phyloP scores from a whole-genome alignment of 257 asterid species.

The Nicotiana paniculata region DNA sequence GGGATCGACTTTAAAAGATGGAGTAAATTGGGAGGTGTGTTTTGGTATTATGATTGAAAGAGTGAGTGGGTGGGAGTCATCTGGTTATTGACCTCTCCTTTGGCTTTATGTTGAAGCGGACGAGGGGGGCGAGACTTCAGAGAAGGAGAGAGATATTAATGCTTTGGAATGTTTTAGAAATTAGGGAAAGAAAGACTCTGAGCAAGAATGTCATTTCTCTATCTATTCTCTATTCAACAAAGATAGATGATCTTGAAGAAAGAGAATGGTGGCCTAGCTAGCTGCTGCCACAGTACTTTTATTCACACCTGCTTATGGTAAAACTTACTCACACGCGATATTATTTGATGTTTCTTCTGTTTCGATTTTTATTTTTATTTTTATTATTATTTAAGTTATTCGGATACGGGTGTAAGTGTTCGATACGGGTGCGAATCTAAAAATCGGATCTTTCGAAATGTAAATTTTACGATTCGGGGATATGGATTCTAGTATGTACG shows the following conservation, averaged over 20 bases:
- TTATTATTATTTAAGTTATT: too few relatives aligned
- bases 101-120: conserved; percentile 40
- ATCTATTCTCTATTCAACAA: not conserved
- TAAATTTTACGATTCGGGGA: too few relatives aligned
- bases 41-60: not conserved
- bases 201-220: not conserved
- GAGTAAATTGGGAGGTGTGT: too few relatives aligned
- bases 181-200: not conserved
- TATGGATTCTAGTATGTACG: too few relatives aligned
- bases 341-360: too few relatives aligned
- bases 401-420: too few relatives aligned
- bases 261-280: not conserved
- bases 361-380: too few relatives aligned
- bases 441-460: too few relatives aligned
- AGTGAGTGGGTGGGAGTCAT: conserved; percentile 38
- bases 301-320: not conserved
- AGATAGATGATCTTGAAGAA: not conserved
- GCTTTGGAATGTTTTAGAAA: conserved; percentile 40
- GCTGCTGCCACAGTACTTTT: not conserved
- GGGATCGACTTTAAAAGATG: not conserved
- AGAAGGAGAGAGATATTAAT: conserved; percentile 20
- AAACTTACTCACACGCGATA: too few relatives aligned
- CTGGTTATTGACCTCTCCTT: conserved; percentile 18
- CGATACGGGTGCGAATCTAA: too few relatives aligned
- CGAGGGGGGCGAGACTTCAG: conserved; percentile 43